Percentiles rank a stretch among this genome's conserved stretches.
Conservation (phyloP, 495 filamentous ascomycete species). For the Corynascus novoguineensis region DNA sequence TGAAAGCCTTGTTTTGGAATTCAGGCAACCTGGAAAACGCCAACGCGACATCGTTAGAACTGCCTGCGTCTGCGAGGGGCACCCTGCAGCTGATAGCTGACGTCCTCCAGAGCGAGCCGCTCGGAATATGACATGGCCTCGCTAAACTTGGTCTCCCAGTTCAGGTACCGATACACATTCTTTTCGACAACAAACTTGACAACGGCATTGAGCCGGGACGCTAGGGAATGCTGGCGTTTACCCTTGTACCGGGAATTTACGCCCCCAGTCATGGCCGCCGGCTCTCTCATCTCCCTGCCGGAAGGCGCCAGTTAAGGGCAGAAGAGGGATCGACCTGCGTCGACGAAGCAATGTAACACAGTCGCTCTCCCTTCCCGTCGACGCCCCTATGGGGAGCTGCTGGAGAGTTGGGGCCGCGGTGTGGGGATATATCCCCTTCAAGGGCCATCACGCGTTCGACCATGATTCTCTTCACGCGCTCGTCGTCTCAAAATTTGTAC, state of each 20-base stretch:
- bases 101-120: conserved; percentile 23
- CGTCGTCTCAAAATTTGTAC: neutral
- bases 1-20: neutral
- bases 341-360: neutral
- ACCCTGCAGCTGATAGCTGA: conserved; percentile 12
- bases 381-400: neutral
- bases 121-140: conserved; percentile 24
- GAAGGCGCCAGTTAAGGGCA: neutral
- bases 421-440: too few relatives aligned
- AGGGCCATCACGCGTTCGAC: neutral
- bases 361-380: neutral
- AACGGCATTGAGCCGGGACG: conserved; percentile 20
- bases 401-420: neutral
- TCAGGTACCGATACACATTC: conserved; percentile 26
- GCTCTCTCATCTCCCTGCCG: neutral
- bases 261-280: conserved; percentile 21
- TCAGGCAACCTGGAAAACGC: neutral
- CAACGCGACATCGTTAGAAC: conserved; percentile 20
- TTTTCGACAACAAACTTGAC: conserved; percentile 31
- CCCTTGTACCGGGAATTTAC: conserved; percentile 20
- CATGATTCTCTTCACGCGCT: neutral
- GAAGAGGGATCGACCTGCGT: neutral
- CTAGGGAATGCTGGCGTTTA: conserved; percentile 22
- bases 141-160: conserved; percentile 22
- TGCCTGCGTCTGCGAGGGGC: conserved; percentile 15